Conservation (phyloP, 495 filamentous ascomycete genomes). For the Penicillium cataractarum region DNA sequence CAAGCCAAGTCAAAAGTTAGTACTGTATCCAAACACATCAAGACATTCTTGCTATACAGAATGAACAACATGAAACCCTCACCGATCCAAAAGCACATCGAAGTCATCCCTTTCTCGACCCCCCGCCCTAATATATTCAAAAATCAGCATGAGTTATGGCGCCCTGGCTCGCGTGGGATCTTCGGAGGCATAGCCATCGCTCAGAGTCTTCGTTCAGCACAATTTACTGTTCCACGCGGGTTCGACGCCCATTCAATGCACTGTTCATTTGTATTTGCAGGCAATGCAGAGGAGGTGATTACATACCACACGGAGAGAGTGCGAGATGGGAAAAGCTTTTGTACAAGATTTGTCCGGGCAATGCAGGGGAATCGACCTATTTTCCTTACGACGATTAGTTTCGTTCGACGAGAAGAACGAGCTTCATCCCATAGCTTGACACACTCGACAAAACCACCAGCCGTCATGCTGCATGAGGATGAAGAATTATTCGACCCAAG, state of each 20-base stretch:
- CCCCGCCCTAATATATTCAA: constrained; percentile 69
- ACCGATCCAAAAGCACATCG: not conserved
- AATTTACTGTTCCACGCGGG: constrained; percentile 67
- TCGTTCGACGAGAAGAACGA: constrained; percentile 46
- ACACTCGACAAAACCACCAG: not conserved
- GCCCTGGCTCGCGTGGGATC: constrained; percentile 77
- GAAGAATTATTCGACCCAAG: not conserved
- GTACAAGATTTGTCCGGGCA: constrained; percentile 82
- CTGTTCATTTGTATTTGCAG: constrained; percentile 88
- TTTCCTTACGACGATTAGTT: constrained; percentile 85
- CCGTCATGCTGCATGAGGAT: not conserved
- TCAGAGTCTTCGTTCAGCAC: constrained; percentile 77
- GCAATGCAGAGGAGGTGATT: constrained; percentile 72
- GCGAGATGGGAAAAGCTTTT: constrained; percentile 75
- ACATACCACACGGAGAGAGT: constrained; percentile 83
- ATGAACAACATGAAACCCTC: not conserved
- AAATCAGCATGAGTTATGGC: constrained; percentile 77
- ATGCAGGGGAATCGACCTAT: constrained; percentile 74
- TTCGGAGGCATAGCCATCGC: constrained; percentile 85
- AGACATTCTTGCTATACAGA: not conserved
- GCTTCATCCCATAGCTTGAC: not conserved
- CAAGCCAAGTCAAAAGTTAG: not conserved
- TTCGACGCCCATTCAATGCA: constrained; percentile 83
- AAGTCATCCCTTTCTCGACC: not conserved
- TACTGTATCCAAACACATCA: not conserved